phyloP scores from a whole-genome alignment of 495 filamentous ascomycete genomes.

The Penicillium riverlandense region DNA sequence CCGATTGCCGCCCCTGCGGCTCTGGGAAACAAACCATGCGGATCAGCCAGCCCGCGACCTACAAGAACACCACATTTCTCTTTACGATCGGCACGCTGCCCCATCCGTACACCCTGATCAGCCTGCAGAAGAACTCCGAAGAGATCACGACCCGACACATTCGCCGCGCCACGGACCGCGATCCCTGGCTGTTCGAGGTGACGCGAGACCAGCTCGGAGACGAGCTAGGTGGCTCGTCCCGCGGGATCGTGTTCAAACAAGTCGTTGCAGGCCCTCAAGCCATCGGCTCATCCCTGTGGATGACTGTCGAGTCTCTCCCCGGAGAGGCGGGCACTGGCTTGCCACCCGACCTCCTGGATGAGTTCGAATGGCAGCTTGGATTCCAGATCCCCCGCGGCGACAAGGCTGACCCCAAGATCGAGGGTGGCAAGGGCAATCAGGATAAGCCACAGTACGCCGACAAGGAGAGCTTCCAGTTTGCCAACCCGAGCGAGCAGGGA shows the following conservation, averaged over 20 bases:
- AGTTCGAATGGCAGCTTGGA: conserved; percentile 84
- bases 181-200: conserved; percentile 68
- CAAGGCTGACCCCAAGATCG: conserved; percentile 44
- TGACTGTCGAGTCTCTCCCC: conserved; percentile 62
- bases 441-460: too few relatives aligned
- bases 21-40: conserved; percentile 39
- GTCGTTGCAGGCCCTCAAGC: conserved; percentile 60
- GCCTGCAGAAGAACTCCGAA: conserved; percentile 47
- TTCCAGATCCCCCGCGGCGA: conserved; percentile 62
- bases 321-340: conserved; percentile 34
- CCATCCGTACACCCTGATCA: conserved; percentile 77
- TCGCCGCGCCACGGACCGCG: conserved; percentile 66
- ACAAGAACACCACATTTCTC: conserved; percentile 52
- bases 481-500: conserved; percentile 39
- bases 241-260: conserved; percentile 74
- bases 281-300: conserved; percentile 62
- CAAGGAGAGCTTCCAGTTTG: conserved; percentile 27
- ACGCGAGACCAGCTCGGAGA: conserved; percentile 62
- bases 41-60: conserved; percentile 50
- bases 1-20: conserved; percentile 67
- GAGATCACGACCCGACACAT: conserved; percentile 59
- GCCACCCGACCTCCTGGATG: conserved; percentile 39
- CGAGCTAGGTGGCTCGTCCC: conserved; percentile 50
- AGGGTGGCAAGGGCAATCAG: conserved; percentile 29
- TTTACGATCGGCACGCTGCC: conserved; percentile 85